Evolutionary conservation across 345 rosid genomes (phyloP).

Genomic region (Euclidium syriacum): DNA sequence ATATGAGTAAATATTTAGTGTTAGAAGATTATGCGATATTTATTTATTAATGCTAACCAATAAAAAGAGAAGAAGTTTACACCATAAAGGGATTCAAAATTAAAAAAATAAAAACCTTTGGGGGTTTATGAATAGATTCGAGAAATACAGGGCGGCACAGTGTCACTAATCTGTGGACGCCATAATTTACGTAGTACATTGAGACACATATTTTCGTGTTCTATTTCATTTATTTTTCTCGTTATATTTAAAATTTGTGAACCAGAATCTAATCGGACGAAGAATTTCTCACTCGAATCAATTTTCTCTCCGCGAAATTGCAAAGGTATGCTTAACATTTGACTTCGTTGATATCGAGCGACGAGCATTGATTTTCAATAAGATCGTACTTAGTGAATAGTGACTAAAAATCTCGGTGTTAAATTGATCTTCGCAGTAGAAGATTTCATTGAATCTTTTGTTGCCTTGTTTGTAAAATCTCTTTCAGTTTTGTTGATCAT

Average conservation of each 20-base stretch:
- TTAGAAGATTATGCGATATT: too few relatives aligned
- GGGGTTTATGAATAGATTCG: neutral
- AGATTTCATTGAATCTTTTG: neutral
- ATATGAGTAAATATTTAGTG: too few relatives aligned
- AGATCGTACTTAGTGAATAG: neutral
- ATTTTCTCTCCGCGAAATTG: neutral
- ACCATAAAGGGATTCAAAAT: neutral
- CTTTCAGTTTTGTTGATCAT: neutral
- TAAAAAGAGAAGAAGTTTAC: too few relatives aligned
- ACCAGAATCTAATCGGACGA: slow-evolving; percentile 1
- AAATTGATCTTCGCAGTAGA: neutral
- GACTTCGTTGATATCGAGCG: neutral
- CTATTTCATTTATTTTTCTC: neutral
- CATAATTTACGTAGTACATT: slow-evolving; percentile 31
- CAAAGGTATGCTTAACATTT: slow-evolving; percentile 5
- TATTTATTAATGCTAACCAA: neutral
- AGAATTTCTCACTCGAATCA: slow-evolving; percentile 22
- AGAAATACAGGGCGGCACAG: neutral
- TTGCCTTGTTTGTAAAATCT: neutral
- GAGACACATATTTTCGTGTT: slow-evolving; percentile 19
- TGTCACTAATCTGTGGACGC: slow-evolving; percentile 45
- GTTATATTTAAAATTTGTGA: slow-evolving; percentile 21
- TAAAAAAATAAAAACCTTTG: neutral
- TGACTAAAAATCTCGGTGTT: neutral
- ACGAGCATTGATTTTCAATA: neutral